A percentile compares a stretch with the other conserved stretches of the same genome.
These are phyloP conservation scores for Solanum sitiens DNA, from an alignment of 257 asterid genomes.

Conservation along the genomic window DNA sequence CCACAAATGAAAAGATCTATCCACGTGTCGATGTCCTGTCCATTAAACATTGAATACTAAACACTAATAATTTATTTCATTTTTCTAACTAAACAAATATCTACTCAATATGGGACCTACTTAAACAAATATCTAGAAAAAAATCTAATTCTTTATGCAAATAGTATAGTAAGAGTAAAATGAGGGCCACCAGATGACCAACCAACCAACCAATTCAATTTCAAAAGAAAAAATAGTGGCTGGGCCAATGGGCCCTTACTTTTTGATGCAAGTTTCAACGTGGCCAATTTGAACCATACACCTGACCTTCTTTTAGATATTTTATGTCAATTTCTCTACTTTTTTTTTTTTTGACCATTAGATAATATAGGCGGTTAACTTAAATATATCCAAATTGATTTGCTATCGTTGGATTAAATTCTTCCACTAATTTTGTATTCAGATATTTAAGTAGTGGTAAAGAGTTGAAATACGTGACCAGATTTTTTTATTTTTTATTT, in stretches of 20 bases:
- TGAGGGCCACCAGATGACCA: not conserved
- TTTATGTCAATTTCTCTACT: constrained; percentile 18
- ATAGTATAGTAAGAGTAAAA: not conserved
- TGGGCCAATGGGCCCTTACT: constrained; percentile 15
- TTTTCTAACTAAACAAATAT: constrained; percentile 29
- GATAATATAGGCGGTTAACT: constrained; percentile 33
- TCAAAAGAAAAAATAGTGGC: not conserved
- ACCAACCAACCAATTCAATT: not conserved
- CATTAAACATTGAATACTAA: constrained; percentile 25
- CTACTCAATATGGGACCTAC: constrained; percentile 28
- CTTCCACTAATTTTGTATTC: not conserved
- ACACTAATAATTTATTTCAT: not conserved
- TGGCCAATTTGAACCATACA: constrained; percentile 60
- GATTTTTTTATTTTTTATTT: not conserved
- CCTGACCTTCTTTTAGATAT: constrained; percentile 22
- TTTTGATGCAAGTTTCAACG: constrained; percentile 21
- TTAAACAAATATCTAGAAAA: constrained; percentile 8
- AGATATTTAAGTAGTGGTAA: not conserved
- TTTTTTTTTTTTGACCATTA: constrained; percentile 19
- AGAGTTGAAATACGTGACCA: not conserved
- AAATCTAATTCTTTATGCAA: not conserved
- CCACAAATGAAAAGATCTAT: constrained; percentile 43
- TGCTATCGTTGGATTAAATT: constrained; percentile 18
- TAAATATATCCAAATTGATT: not conserved
- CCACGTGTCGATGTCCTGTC: constrained; percentile 51